A percentile compares a stretch with the other conserved stretches of the same genome.
Conservation (phyloP, 164 flowering plant genomes). For the Aristolochia californica region DNA sequence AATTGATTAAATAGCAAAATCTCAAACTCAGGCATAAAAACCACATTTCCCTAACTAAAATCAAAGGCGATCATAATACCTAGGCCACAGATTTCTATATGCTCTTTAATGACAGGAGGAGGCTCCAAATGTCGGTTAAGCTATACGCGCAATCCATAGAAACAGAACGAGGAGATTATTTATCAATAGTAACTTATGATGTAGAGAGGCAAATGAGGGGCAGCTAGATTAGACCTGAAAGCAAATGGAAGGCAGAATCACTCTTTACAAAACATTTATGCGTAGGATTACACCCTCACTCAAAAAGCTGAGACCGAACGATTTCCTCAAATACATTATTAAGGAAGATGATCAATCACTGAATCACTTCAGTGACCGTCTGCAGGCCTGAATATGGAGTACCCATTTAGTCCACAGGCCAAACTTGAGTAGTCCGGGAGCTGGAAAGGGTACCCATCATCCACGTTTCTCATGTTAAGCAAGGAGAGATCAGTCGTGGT, state of each 20-base stretch:
- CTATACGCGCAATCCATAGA: too few species aligned
- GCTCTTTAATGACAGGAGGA: too few species aligned
- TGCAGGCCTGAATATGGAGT: conserved; percentile 54
- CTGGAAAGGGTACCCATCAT: conserved; percentile 44
- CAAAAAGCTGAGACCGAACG: conserved; percentile 19
- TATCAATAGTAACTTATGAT: too few species aligned
- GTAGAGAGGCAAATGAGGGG: too few species aligned
- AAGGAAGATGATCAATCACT: conserved; percentile 8
- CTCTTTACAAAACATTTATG: conserved; percentile 38
- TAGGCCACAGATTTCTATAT: too few species aligned
- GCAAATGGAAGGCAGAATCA: conserved; percentile 14
- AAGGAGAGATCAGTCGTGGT: conserved; percentile 40
- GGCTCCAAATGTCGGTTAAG: too few species aligned
- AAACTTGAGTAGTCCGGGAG: conserved; percentile 48
- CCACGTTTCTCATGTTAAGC: conserved; percentile 28
- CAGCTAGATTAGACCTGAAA: neutral
- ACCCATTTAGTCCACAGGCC: conserved; percentile 51
- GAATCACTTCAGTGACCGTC: conserved; percentile 32
- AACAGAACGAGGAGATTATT: too few species aligned
- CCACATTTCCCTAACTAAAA: too few species aligned
- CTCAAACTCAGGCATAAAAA: too few species aligned
- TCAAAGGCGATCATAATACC: too few species aligned
- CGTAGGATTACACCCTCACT: conserved; percentile 29
- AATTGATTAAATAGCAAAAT: too few species aligned
- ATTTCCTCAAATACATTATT: conserved; percentile 30